Evolutionary conservation across 495 filamentous ascomycete genomes (phyloP), one percentile per base, ranked within the genome.

Genomic region (Xylaria telfairii): DNA sequence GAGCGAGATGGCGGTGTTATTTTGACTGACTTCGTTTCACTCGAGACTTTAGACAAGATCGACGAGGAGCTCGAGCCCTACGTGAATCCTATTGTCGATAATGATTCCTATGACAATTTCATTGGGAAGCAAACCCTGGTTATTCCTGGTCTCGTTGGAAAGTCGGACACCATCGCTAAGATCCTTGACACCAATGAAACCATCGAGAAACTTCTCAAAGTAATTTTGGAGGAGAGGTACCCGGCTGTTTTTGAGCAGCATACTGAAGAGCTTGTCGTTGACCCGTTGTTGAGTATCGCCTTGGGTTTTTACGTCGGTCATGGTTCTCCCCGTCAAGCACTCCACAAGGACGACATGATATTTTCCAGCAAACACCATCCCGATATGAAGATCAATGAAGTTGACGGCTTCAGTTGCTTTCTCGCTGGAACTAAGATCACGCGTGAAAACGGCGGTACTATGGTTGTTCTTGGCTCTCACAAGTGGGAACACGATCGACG

Each of bases 391-490:
- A 8, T 72, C 12, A 69, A 67, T 42, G 74, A 70, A 46, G 65
- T 71, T 42, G 26, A 28, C 34, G 49, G 54, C 37, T 68, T 68
- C 49, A 59, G 46, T 15, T 68, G 65, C 24, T 68, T 68, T 19
- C 32, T 68, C 19, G 81, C 79, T 21, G 81, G 75, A 1, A 77
- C 70, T 30, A 74, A 70, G 24, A 72, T 71, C 7, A 80, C 77
- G 6, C 75, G 73, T 37, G 73, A 73, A 39, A 84, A 83, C 60
- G 82, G 81, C 8, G 81, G 76, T 37, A 83, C 81, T 26, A 73
- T 75, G 37, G 79, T 83, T 69, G 77, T 83, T 54, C 81, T 79
- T 15, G 72, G 79, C 15, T 73, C 67, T 44, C 81, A 84, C 71
- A 71, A 82, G 2, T 82, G 82, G 81, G 77, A 75, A 39, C 65